Evolutionary conservation across 2,329 filamentous ascomycete genomes (phyloP).

Genomic region (Beauveria australis): DNA sequence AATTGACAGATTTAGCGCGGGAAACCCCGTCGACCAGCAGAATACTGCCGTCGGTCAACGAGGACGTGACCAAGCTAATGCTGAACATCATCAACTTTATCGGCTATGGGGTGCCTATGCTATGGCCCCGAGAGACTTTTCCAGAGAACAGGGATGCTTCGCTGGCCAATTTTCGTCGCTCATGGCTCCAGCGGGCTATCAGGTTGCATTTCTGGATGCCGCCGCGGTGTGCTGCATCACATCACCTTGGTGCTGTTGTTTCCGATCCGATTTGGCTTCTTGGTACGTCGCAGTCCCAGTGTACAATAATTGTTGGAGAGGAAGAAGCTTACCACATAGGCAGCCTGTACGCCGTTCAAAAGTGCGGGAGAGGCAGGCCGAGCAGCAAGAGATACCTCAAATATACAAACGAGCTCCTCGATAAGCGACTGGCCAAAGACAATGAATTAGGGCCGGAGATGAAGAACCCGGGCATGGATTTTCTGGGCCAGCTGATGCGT

Average conservation of each 20-base stretch:
- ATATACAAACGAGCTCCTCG: conserved; percentile 63
- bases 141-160: conserved; percentile 34
- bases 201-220: conserved; percentile 57
- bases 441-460: conserved; percentile 27
- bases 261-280: conserved; percentile 50
- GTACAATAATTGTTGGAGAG: background rate
- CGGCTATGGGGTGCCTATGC: conserved; percentile 57
- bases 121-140: conserved; percentile 54
- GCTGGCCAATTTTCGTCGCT: conserved; percentile 38
- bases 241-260: conserved; percentile 54
- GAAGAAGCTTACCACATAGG: background rate
- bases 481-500: conserved; percentile 43
- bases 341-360: conserved; percentile 41
- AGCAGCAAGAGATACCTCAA: conserved; percentile 52
- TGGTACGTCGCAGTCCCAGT: conserved; percentile 25
- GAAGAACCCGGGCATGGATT: conserved; percentile 38
- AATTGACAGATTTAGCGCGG: conserved; percentile 18
- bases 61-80: conserved; percentile 56
- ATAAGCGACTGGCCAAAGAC: conserved; percentile 45
- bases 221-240: conserved; percentile 53
- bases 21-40: conserved; percentile 10
- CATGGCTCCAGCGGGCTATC: conserved; percentile 44
- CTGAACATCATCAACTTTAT: conserved; percentile 55
- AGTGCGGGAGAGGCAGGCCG: conserved; percentile 41
- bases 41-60: conserved; percentile 48